phyloP scores from a whole-genome alignment of 2,329 filamentous ascomycete species.

The Claviceps paspali region DNA sequence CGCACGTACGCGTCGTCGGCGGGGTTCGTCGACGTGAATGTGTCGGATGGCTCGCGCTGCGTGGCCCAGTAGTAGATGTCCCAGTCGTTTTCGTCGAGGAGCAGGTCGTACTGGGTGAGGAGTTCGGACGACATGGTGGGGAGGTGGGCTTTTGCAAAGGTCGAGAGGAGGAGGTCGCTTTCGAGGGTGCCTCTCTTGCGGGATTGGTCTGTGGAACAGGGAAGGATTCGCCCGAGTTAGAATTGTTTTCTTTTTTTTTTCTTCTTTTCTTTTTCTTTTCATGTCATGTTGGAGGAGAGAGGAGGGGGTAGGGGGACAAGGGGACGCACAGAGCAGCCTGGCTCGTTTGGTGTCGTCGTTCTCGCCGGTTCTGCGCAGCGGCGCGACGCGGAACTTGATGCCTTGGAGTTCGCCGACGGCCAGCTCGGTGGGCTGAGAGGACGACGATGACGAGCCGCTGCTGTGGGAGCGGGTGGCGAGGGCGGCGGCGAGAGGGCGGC shows the following conservation, averaged over 20 bases:
- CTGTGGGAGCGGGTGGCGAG: slow-evolving; percentile 1
- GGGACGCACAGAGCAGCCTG: slow-evolving; percentile 51
- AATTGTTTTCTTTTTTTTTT: background rate
- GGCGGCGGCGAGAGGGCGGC: slow-evolving; percentile 2
- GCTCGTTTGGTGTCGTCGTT: slow-evolving; percentile 76
- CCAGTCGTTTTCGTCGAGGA: slow-evolving; percentile 99
- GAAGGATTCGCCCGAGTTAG: background rate
- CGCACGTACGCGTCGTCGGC: slow-evolving; percentile 15
- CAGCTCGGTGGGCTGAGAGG: slow-evolving; percentile 36
- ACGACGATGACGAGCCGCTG: background rate
- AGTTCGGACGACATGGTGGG: slow-evolving; percentile 55
- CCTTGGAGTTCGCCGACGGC: slow-evolving; percentile 78
- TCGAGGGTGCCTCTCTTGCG: slow-evolving; percentile 93
- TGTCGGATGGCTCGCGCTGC: slow-evolving; percentile 45
- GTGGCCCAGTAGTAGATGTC: slow-evolving; percentile 99
- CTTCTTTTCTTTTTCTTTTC: background rate
- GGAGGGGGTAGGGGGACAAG: slow-evolving; percentile 1
- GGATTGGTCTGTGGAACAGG: slow-evolving; percentile 60
- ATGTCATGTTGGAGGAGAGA: slow-evolving; percentile 4
- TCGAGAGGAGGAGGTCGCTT: slow-evolving; percentile 88
- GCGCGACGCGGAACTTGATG: slow-evolving; percentile 75
- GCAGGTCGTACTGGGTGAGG: slow-evolving; percentile 72
- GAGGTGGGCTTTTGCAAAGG: slow-evolving; percentile 75
- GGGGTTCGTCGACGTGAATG: slow-evolving; percentile 29
- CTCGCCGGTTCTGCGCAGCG: slow-evolving; percentile 72